phyloP scores from a whole-genome alignment of 2,329 filamentous ascomycete genomes.

The Rugonectria rugulosa region DNA sequence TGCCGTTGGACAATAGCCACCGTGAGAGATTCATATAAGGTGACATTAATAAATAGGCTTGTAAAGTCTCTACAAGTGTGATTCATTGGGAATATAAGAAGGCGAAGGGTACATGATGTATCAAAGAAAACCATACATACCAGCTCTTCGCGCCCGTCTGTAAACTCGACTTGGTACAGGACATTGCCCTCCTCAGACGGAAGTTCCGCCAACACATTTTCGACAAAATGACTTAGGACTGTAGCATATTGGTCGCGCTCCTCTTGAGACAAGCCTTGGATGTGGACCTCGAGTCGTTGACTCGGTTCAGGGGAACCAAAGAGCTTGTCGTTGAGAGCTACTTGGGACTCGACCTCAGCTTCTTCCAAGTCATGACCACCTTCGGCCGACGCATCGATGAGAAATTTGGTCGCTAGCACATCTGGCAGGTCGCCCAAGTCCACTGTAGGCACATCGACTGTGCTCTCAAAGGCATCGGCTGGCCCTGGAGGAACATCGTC shows the following conservation, averaged over 20 bases:
- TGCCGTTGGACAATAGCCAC: background rate
- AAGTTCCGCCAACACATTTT: constrained; percentile 45
- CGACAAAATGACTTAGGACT: constrained; percentile 48
- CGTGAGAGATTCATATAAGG: background rate
- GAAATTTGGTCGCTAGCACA: constrained; percentile 12
- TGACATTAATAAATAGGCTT: background rate
- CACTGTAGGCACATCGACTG: constrained; percentile 1
- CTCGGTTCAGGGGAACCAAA: too few species aligned
- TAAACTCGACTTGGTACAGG: constrained; percentile 52
- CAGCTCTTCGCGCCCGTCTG: constrained; percentile 53
- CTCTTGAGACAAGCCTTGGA: constrained; percentile 39
- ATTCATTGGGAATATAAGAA: background rate
- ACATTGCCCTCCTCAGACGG: constrained; percentile 33
- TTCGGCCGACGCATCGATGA: background rate
- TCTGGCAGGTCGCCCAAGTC: constrained; percentile 20
- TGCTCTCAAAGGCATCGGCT: background rate
- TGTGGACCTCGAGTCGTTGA: constrained; percentile 43
- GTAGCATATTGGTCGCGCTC: constrained; percentile 41
- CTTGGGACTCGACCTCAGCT: background rate
- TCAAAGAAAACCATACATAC: constrained; percentile 46
- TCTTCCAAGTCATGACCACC: background rate
- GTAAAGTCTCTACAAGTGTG: background rate
- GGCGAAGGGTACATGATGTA: background rate
- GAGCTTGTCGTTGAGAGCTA: background rate
- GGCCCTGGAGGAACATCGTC: constrained; percentile 21